These are phyloP conservation scores for Globisporangium heterothallicum DNA, from an alignment of 352 stramenopile genomes.

Conservation along the genomic window DNA sequence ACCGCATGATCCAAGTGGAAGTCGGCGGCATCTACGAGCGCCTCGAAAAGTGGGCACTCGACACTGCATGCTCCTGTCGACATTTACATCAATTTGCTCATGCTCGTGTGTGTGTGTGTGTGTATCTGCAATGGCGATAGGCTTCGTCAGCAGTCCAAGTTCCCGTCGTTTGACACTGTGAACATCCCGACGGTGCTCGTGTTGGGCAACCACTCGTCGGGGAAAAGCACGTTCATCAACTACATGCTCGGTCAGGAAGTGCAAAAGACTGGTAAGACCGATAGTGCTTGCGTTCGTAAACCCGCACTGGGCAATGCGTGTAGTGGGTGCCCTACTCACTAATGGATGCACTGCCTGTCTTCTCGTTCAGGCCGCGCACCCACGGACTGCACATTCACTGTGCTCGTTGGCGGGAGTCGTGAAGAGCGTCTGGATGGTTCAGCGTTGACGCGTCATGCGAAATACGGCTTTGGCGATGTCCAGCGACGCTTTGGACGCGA, in stretches of 20 bases:
- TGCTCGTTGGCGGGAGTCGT: slow-evolving; percentile 59
- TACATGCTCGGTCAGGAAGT: slow-evolving; percentile 80
- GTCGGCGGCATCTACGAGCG: slow-evolving; percentile 62
- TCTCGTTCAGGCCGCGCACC: slow-evolving; percentile 36
- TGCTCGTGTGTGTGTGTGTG: background rate
- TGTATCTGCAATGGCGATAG: no score
- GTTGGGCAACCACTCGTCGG: slow-evolving; percentile 81
- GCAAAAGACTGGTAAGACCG: slow-evolving; percentile 57
- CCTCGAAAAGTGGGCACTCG: slow-evolving; percentile 35
- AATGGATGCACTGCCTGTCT: background rate
- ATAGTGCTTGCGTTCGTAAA: background rate
- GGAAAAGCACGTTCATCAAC: slow-evolving; percentile 87
- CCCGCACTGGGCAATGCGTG: no score
- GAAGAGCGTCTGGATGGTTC: slow-evolving; percentile 74
- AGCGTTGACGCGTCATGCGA: slow-evolving; percentile 60
- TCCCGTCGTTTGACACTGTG: slow-evolving; percentile 74
- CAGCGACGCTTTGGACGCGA: slow-evolving; percentile 70
- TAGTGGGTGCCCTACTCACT: no score
- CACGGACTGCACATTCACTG: slow-evolving; percentile 83
- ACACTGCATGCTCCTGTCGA: background rate
- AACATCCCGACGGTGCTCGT: slow-evolving; percentile 83
- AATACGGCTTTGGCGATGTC: slow-evolving; percentile 81
- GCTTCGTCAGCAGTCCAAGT: slow-evolving; percentile 59
- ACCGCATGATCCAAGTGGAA: slow-evolving; percentile 83
- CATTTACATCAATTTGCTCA: background rate